Evolutionary conservation across 2,329 filamentous ascomycete genomes (phyloP), one percentile per base, ranked within the genome.

Genomic region (Nemania diffusa): DNA sequence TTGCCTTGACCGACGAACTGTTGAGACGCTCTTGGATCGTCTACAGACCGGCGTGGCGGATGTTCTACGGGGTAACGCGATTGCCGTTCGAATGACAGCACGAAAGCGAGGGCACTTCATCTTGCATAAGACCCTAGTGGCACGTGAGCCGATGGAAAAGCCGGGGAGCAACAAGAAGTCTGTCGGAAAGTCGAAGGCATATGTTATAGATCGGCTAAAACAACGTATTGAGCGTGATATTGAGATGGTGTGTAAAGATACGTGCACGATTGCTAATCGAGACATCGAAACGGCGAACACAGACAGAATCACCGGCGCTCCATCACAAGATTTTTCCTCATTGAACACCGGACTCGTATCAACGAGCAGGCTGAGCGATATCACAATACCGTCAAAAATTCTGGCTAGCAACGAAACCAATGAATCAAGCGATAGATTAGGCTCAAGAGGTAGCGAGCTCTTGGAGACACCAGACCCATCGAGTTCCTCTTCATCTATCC

Each of bases 81-180:
- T 81, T 44, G 79, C 82, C 5, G 78, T 86, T 57, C 83, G 81
- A 24, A 77, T 87, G 73, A 81, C 79, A 2, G 81, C 83, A 6
- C 79, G 84, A 69, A 87, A 87, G 72, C 81, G 85, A 50, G 85
- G 85, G 0, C 85, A 87, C 63, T 80, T 85, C 24, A 79, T 87
- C 15, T 67, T 85, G n/a, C 82, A 85, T 73, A 84, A 84, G 69
- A 81, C 81, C 5, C 76, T 86, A 8, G 78, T 82, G 13, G 79
- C 82, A 7, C 77, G 78, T 32, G 76, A 78, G 17, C 75, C 75
- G 17, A 69, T 79, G 27, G 79, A 80, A 42, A 75, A 74, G 17
- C 71, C 72, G 8, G 75, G 72, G 24, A 73, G 71, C 24, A 74
- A 72, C 52, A 79, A 79, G 53, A 80, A 78, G 65, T 57, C 75